Evolutionary conservation across 805 yeast species (phyloP), one percentile per base, ranked within the genome.

Genomic region (Zygosaccharomyces bisporus): DNA sequence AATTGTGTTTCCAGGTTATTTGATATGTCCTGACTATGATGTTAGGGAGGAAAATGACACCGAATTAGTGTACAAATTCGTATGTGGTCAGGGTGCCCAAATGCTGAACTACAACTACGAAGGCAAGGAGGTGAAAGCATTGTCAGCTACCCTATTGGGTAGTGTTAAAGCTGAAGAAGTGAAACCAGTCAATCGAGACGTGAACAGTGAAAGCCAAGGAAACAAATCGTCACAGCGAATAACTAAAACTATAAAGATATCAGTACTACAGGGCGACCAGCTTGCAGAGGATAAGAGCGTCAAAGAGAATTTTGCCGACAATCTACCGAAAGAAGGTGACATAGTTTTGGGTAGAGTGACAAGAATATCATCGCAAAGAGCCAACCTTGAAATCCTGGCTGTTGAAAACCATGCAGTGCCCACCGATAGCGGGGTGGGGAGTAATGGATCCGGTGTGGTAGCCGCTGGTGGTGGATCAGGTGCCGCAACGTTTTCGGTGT

Each of bases 311-410:
- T 59, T 67, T 63, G 45, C 73, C 33, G 75, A 72, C 44, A 74
- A 75, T 48, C 66, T 90, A 43, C 98, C 98, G 6, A 77, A 80
- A 50, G 96, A 87, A 51, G 84, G 86, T 21, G 96, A 91, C 61
- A 64, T 81, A 18, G 96, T 93, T 2, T 67, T 91, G 16, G 87
- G 87, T 1, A 73, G 80, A 43, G 84, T 93, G 18, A 79, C 82
- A 19, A 76, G 81, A 53, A 73, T 90, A 30, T 75, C 80, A 6
- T 67, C 72, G 32, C 77, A 75, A 45, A 90, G 90, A 62, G 95
- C 89, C 1, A 74, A 74, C 55, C 83, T 87, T 34, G 96, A 89
- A 53, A 86, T 93, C 13, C 56, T 77, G 31, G 82, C 76, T 0
- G 81, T 84, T 3, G 91, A 85, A 29, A 71, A 73, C 33, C 83